These are phyloP conservation scores for Cryphonectria naterciae DNA, from an alignment of 2,329 filamentous ascomycete species.

Conservation along the genomic window DNA sequence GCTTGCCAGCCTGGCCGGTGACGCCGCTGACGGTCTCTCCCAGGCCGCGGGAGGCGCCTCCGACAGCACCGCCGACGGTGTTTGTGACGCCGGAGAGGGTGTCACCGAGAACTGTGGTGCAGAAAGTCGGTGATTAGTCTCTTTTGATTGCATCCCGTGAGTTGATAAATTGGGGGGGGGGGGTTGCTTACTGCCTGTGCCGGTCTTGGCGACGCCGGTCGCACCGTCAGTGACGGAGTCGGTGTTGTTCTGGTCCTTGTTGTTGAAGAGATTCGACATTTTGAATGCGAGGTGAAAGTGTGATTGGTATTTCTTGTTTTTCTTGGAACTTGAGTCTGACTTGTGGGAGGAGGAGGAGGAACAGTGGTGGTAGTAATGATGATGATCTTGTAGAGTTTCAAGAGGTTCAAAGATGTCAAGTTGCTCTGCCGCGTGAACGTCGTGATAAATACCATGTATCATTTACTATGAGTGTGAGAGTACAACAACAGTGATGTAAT, in stretches of 20 bases:
- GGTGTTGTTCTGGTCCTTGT: constrained; percentile 22
- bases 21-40: constrained; percentile 26
- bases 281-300: neutral
- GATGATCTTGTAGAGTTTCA: neutral
- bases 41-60: constrained; percentile 22
- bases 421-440: neutral
- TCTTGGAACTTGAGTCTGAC: neutral
- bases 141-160: neutral
- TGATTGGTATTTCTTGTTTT: neutral
- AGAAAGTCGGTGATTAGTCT: neutral
- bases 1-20: constrained; percentile 25
- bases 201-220: constrained; percentile 26
- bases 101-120: constrained; percentile 16
- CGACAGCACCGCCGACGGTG: constrained; percentile 26
- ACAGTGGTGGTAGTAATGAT: neutral
- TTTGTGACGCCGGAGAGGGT: constrained; percentile 26
- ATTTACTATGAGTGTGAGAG: neutral
- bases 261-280: constrained; percentile 26
- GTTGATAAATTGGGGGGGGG: no score
- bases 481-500: constrained; percentile 10
- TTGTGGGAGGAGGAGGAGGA: neutral
- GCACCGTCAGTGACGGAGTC: constrained; percentile 22
- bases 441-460: neutral
- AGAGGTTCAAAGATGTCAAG: neutral
- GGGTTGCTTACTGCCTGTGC: constrained; percentile 27